These are phyloP conservation scores for Trifolium repens DNA, from an alignment of 306 rosid genomes.

Conservation along the genomic window DNA sequence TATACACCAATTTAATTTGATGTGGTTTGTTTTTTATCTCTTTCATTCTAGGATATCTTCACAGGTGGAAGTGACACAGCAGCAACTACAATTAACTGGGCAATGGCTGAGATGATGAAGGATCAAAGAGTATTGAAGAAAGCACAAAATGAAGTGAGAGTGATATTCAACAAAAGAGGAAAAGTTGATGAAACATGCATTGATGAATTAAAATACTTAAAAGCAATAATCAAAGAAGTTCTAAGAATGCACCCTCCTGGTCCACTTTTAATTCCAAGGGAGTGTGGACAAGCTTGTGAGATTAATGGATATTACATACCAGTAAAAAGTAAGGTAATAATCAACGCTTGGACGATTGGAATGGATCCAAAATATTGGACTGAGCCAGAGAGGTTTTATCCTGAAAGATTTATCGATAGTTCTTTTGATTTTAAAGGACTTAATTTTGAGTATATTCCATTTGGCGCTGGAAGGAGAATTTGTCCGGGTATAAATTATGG, in stretches of 20 bases:
- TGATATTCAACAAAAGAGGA: slow-evolving; percentile 1
- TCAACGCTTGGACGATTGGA: slow-evolving; percentile 49
- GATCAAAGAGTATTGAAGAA: slow-evolving; percentile 39
- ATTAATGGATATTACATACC: slow-evolving; percentile 46
- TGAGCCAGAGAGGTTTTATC: slow-evolving; percentile 24
- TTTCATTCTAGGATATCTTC: slow-evolving; percentile 5
- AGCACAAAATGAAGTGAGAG: slow-evolving; percentile 41
- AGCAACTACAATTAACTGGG: slow-evolving; percentile 24
- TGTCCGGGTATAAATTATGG: slow-evolving; percentile 33
- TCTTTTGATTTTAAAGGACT: slow-evolving; percentile 27
- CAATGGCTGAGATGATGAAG: slow-evolving; percentile 35
- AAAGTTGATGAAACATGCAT: slow-evolving; percentile 21
- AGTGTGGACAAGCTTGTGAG: slow-evolving; percentile 29
- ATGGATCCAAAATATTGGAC: slow-evolving; percentile 44
- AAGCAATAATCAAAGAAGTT: slow-evolving; percentile 43
- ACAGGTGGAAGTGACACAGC: slow-evolving; percentile 27
- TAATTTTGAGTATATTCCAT: slow-evolving; percentile 39
- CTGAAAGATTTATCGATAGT: slow-evolving; percentile 34
- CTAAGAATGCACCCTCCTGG: slow-evolving; percentile 44
- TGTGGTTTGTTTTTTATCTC: too few relatives aligned
- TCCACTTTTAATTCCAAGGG: slow-evolving; percentile 43
- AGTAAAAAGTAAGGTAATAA: slow-evolving; percentile 13
- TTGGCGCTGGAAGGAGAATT: slow-evolving; percentile 48
- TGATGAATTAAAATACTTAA: slow-evolving; percentile 36
- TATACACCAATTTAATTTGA: background rate